These are phyloP conservation scores for Smallanthus sonchifolius DNA, from an alignment of 129 eudicot genomes.

Conservation along the genomic window DNA sequence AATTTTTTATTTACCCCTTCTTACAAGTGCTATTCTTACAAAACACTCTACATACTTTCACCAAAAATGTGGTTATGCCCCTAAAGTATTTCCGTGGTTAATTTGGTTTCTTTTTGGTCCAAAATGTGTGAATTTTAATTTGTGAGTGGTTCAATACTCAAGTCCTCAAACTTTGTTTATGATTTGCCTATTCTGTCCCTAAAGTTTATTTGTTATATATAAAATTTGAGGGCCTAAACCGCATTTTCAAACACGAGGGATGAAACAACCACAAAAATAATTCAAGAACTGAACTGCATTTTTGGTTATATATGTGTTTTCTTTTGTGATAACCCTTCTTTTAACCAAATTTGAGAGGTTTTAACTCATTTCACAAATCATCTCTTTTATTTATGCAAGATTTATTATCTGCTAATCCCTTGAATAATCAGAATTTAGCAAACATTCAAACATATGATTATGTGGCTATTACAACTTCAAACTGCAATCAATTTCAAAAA, in stretches of 20 bases:
- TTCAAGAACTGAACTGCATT: not conserved
- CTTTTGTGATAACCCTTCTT: not conserved
- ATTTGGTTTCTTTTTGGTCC: not conserved
- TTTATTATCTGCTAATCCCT: not conserved
- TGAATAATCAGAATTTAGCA: not conserved
- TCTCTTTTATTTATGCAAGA: not conserved
- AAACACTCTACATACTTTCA: not conserved
- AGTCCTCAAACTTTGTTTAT: not conserved
- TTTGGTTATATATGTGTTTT: not conserved
- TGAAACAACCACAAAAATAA: too few species aligned
- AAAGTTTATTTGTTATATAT: not conserved
- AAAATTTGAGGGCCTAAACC: not conserved
- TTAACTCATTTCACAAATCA: not conserved
- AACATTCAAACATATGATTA: not conserved
- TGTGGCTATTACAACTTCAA: not conserved
- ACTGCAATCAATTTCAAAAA: too few species aligned
- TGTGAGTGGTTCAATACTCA: not conserved
- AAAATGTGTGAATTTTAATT: not conserved
- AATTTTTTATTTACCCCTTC: not conserved
- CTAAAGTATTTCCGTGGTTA: not conserved
- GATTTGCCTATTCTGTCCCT: not conserved
- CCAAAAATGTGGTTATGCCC: not conserved
- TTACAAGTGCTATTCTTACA: not conserved
- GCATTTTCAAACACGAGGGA: not conserved
- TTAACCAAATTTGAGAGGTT: not conserved